A percentile compares a stretch with the other conserved stretches of the same genome.
phyloP scores from a whole-genome alignment of 2,329 filamentous ascomycete genomes.

The Cryphonectria parasitica region DNA sequence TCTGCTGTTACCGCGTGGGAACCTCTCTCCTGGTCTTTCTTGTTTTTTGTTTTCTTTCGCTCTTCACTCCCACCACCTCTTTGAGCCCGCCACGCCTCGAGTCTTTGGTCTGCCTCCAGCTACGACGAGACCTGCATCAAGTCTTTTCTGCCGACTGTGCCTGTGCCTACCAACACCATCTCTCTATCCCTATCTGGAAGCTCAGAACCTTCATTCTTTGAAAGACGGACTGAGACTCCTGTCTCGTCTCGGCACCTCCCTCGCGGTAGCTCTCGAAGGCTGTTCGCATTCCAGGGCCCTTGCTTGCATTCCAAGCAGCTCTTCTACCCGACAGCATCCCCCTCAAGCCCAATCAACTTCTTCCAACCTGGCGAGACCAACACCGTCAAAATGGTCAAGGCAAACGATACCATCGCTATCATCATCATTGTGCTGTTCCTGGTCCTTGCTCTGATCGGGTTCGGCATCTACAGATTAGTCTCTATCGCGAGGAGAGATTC shows the following conservation, averaged over 20 bases:
- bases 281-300: background rate
- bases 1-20: background rate
- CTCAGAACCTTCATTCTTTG: background rate
- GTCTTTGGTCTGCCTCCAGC: background rate
- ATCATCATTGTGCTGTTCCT: slow-evolving; percentile 70
- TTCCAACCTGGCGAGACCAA: background rate
- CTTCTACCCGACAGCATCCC: background rate
- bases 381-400: slow-evolving; percentile 57
- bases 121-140: background rate
- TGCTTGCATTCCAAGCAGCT: background rate
- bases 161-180: background rate
- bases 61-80: background rate
- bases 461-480: slow-evolving; percentile 67
- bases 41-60: background rate
- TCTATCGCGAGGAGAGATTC: slow-evolving; percentile 52
- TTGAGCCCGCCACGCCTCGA: background rate
- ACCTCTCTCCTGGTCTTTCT: background rate
- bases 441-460: slow-evolving; percentile 62
- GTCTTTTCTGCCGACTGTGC: background rate
- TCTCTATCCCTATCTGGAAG: background rate
- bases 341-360: background rate
- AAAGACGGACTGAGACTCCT: background rate
- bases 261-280: background rate
- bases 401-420: slow-evolving; percentile 70
- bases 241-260: background rate